phyloP scores from a whole-genome alignment of 2,329 filamentous ascomycete genomes.

The Colletotrichum sp. region DNA sequence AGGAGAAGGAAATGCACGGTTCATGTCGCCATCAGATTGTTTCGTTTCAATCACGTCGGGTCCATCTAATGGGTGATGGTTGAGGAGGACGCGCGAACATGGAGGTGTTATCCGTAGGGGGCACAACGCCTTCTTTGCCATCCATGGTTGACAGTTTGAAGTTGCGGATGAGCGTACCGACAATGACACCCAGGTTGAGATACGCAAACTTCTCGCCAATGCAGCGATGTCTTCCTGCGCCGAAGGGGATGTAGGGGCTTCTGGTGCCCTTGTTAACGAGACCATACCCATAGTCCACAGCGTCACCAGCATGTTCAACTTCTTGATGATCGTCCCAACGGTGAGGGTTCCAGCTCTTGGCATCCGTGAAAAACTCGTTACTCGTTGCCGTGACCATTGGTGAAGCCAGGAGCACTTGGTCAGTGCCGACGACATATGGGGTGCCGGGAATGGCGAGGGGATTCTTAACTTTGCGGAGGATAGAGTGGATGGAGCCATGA shows the following conservation, averaged over 20 bases:
- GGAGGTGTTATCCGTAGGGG: background rate
- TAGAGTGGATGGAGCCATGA: constrained; percentile 92
- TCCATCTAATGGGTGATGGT: background rate
- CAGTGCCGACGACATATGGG: constrained; percentile 80
- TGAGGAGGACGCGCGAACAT: background rate
- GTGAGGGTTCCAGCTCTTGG: constrained; percentile 85
- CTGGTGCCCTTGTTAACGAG: constrained; percentile 88
- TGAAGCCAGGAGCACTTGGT: constrained; percentile 82
- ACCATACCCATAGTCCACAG: constrained; percentile 93
- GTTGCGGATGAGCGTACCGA: constrained; percentile 74
- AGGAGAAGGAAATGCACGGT: background rate
- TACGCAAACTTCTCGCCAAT: constrained; percentile 98
- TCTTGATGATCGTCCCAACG: constrained; percentile 72
- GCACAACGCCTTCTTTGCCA: constrained; percentile 44
- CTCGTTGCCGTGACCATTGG: constrained; percentile 81
- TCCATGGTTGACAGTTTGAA: constrained; percentile 82
- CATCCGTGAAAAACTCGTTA: constrained; percentile 79
- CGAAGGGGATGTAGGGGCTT: constrained; percentile 93
- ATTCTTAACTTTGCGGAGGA: constrained; percentile 89
- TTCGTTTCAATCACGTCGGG: background rate
- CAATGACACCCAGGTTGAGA: constrained; percentile 86
- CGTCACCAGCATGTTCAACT: constrained; percentile 64
- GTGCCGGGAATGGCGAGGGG: constrained; percentile 86
- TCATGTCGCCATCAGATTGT: background rate
- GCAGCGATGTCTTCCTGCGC: constrained; percentile 89